Evolutionary conservation across 495 filamentous ascomycete species (phyloP), one percentile per base, ranked within the genome.

Genomic region (Durotheca rogersii): DNA sequence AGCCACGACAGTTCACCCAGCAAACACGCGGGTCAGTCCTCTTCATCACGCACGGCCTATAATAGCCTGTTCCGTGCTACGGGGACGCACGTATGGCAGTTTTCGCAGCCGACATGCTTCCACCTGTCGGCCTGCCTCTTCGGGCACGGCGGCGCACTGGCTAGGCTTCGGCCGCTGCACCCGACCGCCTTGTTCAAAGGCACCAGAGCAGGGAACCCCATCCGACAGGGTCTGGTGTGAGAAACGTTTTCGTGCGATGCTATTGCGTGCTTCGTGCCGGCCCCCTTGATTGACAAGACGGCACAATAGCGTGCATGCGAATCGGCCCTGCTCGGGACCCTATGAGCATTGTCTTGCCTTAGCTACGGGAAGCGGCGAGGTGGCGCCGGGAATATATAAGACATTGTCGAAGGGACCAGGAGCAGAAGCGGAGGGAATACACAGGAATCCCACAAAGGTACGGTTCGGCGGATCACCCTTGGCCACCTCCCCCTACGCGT

Each of bases 191-290:
- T n/a, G n/a, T n/a, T n/a, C n/a, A n/a, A n/a, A n/a, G n/a, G n/a
- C n/a, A n/a, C n/a, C n/a, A n/a, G n/a, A n/a, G n/a, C n/a, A n/a
- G n/a, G n/a, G n/a, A n/a, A n/a, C n/a, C n/a, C n/a, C n/a, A n/a
- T n/a, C n/a, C n/a, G 23, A 27, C 23, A 9, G 23, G 23, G 9
- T 4, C 9, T 9, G 23, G 9, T 9, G 9, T 9, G 23, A 27
- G 16, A 45, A 23, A 45, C 55, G 55, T 45, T 44, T 53, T 49
- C 29, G 34, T 53, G n/a, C 12, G 44, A 15, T 12, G 30, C 17
- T 27, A 58, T 58, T 53, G 55, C 55, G 55, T 58, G 55, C 39
- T 58, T 49, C 27, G 25, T 53, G 15, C 54, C 47, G 52, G 43
- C 47, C 25, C 33, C 12, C 27, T 57, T 34, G 30, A 44, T 16